phyloP scores from a whole-genome alignment of 1,284 basidiomycete genomes.

The Ceraceosorus guamensis region DNA sequence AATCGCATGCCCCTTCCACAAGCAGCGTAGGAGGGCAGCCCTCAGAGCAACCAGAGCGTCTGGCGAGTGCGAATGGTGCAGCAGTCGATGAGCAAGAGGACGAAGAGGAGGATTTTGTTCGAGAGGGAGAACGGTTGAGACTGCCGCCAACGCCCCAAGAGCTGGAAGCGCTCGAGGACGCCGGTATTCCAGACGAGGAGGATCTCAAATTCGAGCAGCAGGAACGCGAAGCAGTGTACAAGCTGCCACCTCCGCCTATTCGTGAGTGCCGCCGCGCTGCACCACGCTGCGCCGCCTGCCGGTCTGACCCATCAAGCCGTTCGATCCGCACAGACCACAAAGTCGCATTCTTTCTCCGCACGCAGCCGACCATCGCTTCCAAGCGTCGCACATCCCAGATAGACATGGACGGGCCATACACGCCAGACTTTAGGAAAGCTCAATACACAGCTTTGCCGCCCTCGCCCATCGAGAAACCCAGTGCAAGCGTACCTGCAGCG shows the following conservation, averaged over 20 bases:
- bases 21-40: too few species aligned
- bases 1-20: neutral
- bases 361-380: conserved; percentile 1
- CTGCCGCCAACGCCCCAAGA: conserved; percentile 44
- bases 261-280: neutral
- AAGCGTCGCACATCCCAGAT: conserved; percentile 5
- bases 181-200: conserved; percentile 43
- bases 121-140: conserved; percentile 39
- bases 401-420: conserved; percentile 4
- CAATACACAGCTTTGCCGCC: conserved; percentile 6
- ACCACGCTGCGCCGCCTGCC: too few species aligned
- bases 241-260: conserved; percentile 14
- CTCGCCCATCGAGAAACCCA: neutral
- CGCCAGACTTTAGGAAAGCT: neutral
- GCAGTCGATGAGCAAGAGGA: conserved; percentile 11
- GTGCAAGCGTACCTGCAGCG: neutral
- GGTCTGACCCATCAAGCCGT: neutral
- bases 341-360: conserved; percentile 3
- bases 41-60: neutral
- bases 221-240: conserved; percentile 17
- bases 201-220: conserved; percentile 29
- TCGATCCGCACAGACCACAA: neutral
- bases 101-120: conserved; percentile 21
- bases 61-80: conserved; percentile 10
- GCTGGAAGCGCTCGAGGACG: conserved; percentile 39